Conservation (phyloP, 495 filamentous ascomycete genomes). For the Penicillium crystallinum region DNA sequence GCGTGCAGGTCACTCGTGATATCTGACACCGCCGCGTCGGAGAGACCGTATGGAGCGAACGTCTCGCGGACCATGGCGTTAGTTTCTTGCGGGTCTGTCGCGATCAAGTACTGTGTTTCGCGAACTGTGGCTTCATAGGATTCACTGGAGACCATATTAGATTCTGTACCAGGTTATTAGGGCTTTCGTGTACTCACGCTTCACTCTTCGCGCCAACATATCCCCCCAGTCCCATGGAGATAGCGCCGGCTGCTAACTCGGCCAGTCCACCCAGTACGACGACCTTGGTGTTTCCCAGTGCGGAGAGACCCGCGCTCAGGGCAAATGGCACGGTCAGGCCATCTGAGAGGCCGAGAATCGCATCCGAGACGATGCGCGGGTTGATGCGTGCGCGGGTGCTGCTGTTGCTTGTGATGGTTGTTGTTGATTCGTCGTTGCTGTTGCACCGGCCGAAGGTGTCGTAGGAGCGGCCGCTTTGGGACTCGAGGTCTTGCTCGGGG, state of each 20-base stretch:
- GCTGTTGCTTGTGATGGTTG: slow-evolving; percentile 14
- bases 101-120: slow-evolving; percentile 39
- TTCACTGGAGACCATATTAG: slow-evolving; percentile 29
- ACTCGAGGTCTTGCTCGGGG: slow-evolving; percentile 34
- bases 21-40: slow-evolving; percentile 34
- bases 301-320: slow-evolving; percentile 50
- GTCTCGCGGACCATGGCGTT: slow-evolving; percentile 41
- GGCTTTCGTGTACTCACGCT: slow-evolving; percentile 39
- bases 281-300: slow-evolving; percentile 48
- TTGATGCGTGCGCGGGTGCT: slow-evolving; percentile 39
- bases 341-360: slow-evolving; percentile 56
- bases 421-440: slow-evolving; percentile 25
- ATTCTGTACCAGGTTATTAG: not conserved
- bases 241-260: slow-evolving; percentile 51
- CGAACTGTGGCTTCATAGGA: slow-evolving; percentile 45
- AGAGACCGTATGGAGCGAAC: slow-evolving; percentile 48
- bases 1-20: slow-evolving; percentile 44
- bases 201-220: slow-evolving; percentile 67
- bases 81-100: slow-evolving; percentile 35
- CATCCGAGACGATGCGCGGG: slow-evolving; percentile 52
- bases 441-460: slow-evolving; percentile 32
- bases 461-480: slow-evolving; percentile 34
- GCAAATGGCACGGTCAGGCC: slow-evolving; percentile 56
- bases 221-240: slow-evolving; percentile 54
- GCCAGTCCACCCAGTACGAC: slow-evolving; percentile 52